Conservation (phyloP, 2,329 filamentous ascomycete species). For the Trichoderma atrobrunneum region DNA sequence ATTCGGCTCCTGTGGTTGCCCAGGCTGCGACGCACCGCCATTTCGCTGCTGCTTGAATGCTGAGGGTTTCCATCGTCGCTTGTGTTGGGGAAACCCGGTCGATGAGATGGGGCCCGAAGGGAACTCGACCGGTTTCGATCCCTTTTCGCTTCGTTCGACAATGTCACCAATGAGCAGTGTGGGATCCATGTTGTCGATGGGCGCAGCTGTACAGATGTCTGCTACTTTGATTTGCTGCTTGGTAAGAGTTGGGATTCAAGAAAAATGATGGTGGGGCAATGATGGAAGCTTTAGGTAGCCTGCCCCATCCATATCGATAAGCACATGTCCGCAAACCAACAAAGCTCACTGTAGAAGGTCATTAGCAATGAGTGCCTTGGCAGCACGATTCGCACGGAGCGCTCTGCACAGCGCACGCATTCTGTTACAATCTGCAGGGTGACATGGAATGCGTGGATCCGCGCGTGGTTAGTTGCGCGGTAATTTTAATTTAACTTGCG, state of each 20-base stretch:
- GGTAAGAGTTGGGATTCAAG: not conserved
- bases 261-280: slow-evolving; percentile 9
- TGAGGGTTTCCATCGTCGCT: slow-evolving; percentile 69
- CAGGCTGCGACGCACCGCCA: slow-evolving; percentile 16
- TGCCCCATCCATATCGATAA: slow-evolving; percentile 9
- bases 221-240: not conserved
- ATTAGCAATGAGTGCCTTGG: not conserved
- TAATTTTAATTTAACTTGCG: not conserved
- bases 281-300: not conserved
- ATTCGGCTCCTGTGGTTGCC: not conserved
- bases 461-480: not conserved
- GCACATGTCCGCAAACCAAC: not conserved
- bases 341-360: not conserved
- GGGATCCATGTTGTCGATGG: slow-evolving; percentile 33
- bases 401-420: not conserved
- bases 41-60: slow-evolving; percentile 67
- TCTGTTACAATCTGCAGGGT: not conserved
- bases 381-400: not conserved
- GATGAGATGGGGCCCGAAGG: slow-evolving; percentile 45
- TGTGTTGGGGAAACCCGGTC: slow-evolving; percentile 85
- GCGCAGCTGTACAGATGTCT: not conserved
- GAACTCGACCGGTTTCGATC: slow-evolving; percentile 59
- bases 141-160: slow-evolving; percentile 65
- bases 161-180: slow-evolving; percentile 70
- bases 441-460: not conserved